Evolutionary conservation across 2,329 filamentous ascomycete genomes (phyloP), one percentile per base, ranked within the genome.

Genomic region (Penicillium sp.): DNA sequence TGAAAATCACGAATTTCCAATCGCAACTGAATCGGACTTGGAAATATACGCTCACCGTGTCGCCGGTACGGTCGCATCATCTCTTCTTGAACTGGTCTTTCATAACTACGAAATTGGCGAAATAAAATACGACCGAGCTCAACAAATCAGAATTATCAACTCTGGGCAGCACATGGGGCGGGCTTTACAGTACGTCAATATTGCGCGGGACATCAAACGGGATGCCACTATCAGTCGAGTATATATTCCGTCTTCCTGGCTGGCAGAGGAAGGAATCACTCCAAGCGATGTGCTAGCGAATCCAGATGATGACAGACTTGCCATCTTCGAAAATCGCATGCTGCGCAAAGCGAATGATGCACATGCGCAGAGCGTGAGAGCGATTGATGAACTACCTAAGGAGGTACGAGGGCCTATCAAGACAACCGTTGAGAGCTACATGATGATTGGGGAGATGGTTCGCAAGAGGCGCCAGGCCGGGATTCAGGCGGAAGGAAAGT

Each of bases 141-240:
- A 67, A 13, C 50, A 61, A 4, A 59, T 71, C 47, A 39, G 54
- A 46, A 45, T 58, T n/a, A 49, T 71, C 27, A 80, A 21, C 78
- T 80, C 27, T 19, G 61, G 46, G 1, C 35, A 53, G 11, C 19
- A 29, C 1, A 91, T 91, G 88, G 89, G 89, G 0, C 81, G 88
- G 33, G 88, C 89, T 1, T 75, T 92, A n/a, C 89, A 92, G 67
- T 91, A 88, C 64, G 84, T 90, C 65, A 92, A 92, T 67, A 91
- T 92, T 59, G 86, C 88, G 3, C 85, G 89, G 23, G 89, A 92
- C 66, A 86, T 92, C n/a, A 72, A 77, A 3, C 84, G 85, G 3
- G 89, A 92, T 64, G 87, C 89, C 0, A 74, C 76, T 14, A 84
- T 89, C 35, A 80, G 80, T 1, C 82, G 89, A 7, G 88, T 90